Percentiles rank a stretch among this genome's conserved stretches.
phyloP scores from a whole-genome alignment of 2,329 filamentous ascomycete species.

The Pestalotiopsis sp. region DNA sequence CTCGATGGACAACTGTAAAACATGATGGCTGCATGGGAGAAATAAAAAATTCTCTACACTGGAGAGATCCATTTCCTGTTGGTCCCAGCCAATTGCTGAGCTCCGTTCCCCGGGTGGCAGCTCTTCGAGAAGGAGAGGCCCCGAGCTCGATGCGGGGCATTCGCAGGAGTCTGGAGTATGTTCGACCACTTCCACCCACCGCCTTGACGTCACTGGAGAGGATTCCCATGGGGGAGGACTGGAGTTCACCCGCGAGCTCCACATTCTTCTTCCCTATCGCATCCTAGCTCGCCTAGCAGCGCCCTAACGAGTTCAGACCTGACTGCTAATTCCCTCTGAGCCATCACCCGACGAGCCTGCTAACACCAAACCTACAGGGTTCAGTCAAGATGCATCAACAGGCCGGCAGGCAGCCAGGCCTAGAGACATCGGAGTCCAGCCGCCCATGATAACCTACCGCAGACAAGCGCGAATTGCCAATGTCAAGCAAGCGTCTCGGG shows the following conservation, averaged over 20 bases:
- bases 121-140: slow-evolving; percentile 1
- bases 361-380: not conserved
- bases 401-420: not conserved
- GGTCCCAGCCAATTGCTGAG: slow-evolving; percentile 11
- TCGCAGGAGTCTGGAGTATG: slow-evolving; percentile 2
- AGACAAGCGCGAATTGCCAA: not conserved
- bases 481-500: not conserved
- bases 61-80: not conserved
- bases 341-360: not conserved
- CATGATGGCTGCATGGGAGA: not conserved
- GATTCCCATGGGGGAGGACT: slow-evolving; percentile 5
- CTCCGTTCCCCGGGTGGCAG: not conserved
- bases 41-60: not conserved
- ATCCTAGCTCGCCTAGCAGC: not conserved
- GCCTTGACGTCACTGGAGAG: slow-evolving; percentile 9
- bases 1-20: not conserved
- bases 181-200: not conserved
- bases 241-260: not conserved
- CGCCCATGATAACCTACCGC: not conserved
- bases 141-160: slow-evolving; percentile 12
- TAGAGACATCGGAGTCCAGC: not conserved
- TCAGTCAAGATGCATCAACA: not conserved
- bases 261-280: not conserved
- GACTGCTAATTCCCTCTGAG: not conserved
- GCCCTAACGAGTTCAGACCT: not conserved